Base-by-base conservation (phyloP, 805 yeast species). In the Candida chauliodis region DNA sequence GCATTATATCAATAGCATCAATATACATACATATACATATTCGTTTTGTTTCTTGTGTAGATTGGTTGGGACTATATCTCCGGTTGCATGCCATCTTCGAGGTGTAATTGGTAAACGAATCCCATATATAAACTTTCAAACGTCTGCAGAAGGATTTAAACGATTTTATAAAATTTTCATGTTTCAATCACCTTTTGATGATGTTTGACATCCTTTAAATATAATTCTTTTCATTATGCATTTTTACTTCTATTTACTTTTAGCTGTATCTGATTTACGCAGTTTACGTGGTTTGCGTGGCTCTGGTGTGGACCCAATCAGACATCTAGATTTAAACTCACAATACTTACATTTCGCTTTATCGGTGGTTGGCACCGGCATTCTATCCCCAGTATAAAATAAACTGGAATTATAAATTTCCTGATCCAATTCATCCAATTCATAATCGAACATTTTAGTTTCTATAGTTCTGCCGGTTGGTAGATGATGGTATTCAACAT, bases 341-440 rank as follows among this genome's bases (percentile, higher is more conserved):
- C 91, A 83, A 35, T 55, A 60, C 11, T 58, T 63, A 53, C 91
- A 83, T 41, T 69, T 68, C 3, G 58, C 53, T 38, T 45, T 59
- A 45, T 55, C 73, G 7, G 52, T 49, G 3, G 75, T 65, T 5
- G 70, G 71, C 21, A 48, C 50, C 1, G 86, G 84, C 3, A 52
- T 54, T 32, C 84, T 58, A 22, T 56, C 48, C 0, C 89, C 89
- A 47, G 65, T 62, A 89, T 89, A 83, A 45, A 79, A 74, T 17
- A 51, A 50, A 36, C 73, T 46, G 2, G 78, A 64, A 8, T 53
- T 46, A 0, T 44, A 31, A 2, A 73, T 52, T 6, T 61, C 53
- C 2, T 45, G 24, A 1, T 58, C 43, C 2, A 76, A 49, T 9
- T 44, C 49, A 0, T 45, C 35, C 4, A 52, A 48, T 34, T 69